Percentiles rank a stretch among this genome's conserved stretches.
These are phyloP conservation scores for Schizophyllum commune DNA, from an alignment of 1,284 basidiomycete genomes.

Conservation along the genomic window DNA sequence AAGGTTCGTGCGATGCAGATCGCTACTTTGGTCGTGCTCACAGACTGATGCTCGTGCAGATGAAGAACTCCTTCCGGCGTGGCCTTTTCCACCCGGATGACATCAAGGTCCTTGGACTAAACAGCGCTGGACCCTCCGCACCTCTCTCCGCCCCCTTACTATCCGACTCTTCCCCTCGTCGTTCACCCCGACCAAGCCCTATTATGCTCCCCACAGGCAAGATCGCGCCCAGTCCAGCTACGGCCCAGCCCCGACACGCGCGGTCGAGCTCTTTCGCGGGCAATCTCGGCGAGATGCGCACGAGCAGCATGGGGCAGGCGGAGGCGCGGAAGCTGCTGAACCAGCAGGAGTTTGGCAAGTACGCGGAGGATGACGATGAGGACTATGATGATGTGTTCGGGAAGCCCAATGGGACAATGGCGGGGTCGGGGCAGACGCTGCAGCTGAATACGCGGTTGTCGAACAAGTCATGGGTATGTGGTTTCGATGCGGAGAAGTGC, in stretches of 20 bases:
- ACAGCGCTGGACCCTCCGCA: conserved; percentile 34
- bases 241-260: conserved; percentile 27
- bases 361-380: conserved; percentile 79
- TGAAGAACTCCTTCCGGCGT: conserved; percentile 61
- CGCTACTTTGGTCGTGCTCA: neutral
- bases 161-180: conserved; percentile 10
- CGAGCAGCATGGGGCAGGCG: conserved; percentile 47
- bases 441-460: conserved; percentile 81
- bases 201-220: conserved; percentile 20
- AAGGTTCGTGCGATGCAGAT: conserved; percentile 60
- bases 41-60: conserved; percentile 25
- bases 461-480: conserved; percentile 76
- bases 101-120: conserved; percentile 62
- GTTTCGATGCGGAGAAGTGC: neutral
- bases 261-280: conserved; percentile 53
- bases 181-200: conserved; percentile 25
- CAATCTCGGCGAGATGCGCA: conserved; percentile 23
- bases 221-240: conserved; percentile 7
- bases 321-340: conserved; percentile 48
- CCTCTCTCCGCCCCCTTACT: conserved; percentile 32
- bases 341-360: conserved; percentile 69
- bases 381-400: conserved; percentile 92
- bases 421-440: conserved; percentile 55
- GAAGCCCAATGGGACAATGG: conserved; percentile 58
- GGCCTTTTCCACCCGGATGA: conserved; percentile 86